Base-by-base conservation (phyloP, 805 yeast species). In the Myxozyma udenii region DNA sequence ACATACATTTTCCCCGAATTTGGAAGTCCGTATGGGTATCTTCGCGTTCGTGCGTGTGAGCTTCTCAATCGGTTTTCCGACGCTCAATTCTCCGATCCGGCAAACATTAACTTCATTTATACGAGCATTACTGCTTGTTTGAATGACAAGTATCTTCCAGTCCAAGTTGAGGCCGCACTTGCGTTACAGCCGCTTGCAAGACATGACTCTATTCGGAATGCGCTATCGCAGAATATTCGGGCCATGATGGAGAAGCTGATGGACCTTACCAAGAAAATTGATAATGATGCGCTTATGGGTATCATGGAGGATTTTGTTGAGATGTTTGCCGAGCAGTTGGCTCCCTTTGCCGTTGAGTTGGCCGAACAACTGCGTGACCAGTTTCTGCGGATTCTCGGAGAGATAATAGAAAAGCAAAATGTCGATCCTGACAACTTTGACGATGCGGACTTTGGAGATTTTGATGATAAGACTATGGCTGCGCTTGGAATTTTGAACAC, bases 281-380 rank as follows among this genome's bases (percentile, higher is more conserved):
- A 91, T 63, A 81, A 85, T 51, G 98, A 93, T 64, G 79, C 89
- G 1, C 77, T 93, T 25, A 81, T 95, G 21, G 85, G 84, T 22
- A 96, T 91, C 4, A 88, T 91, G 84, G 98, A 91, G 73, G 96
- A 90, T 62, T 84, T 93, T 66, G 97, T 91, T 26, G 96, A 90
- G 64, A 80, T 79, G 52, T 93, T 85, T 68, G 78, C 95, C 3
- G 86, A 83, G 58, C 95, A 91, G 68, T 74, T 91, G 61, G 93
- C 89, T 55, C 98, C 98, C 16, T 91, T 87, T 67, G 91, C 95
- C 35, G 74, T 80, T n/a, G 84, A 84, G 51, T 69, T 85, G 49
- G 79, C 81, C 66, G 69, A 60, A 23, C 72, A 72, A 55, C 55
- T 74, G 36, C 48, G 53, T 24, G 57, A 80, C 44, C 96, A 91